phyloP scores from a whole-genome alignment of 805 yeast species.

The Yarrowia sp. region DNA sequence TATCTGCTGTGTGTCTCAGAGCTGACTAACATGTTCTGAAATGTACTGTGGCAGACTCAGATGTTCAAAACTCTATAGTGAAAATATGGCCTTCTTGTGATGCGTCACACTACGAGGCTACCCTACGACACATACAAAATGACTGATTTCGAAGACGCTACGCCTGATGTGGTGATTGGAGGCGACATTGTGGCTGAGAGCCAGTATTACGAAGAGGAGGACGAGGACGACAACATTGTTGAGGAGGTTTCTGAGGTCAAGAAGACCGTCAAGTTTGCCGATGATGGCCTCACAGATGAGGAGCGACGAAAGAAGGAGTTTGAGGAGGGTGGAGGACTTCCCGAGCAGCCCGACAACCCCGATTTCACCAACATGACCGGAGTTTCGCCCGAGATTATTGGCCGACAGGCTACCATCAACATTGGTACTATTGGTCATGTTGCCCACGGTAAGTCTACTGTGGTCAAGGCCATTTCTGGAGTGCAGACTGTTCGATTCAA shows the following conservation, averaged over 20 bases:
- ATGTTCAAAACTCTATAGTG: conserved; percentile 3
- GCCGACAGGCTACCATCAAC: conserved; percentile 96
- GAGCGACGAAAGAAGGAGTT: conserved; percentile 79
- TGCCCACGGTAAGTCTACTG: conserved; percentile 93
- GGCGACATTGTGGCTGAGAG: conserved; percentile 43
- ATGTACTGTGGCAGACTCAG: not conserved
- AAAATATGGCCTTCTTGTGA: not conserved
- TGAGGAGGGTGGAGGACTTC: conserved; percentile 97
- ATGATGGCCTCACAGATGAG: conserved; percentile 60
- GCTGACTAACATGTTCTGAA: not conserved
- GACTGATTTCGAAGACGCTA: conserved; percentile 77
- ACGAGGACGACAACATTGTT: conserved; percentile 47
- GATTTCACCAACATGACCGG: conserved; percentile 82
- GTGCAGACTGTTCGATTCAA: conserved; percentile 99
- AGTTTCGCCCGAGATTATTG: conserved; percentile 86
- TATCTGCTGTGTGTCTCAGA: too few relatives aligned
- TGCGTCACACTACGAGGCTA: conserved; percentile 1
- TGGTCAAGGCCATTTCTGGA: conserved; percentile 94
- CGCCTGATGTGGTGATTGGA: conserved; percentile 78
- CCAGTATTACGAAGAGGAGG: conserved; percentile 45
- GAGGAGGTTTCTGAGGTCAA: conserved; percentile 44
- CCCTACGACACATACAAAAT: conserved; percentile 23
- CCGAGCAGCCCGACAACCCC: conserved; percentile 90
- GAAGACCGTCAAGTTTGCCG: conserved; percentile 83
- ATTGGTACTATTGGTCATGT: conserved; percentile 97